These are phyloP conservation scores for Pneumocystis jirovecii DNA, from an alignment of 1,139 yeast species.

Conservation along the genomic window DNA sequence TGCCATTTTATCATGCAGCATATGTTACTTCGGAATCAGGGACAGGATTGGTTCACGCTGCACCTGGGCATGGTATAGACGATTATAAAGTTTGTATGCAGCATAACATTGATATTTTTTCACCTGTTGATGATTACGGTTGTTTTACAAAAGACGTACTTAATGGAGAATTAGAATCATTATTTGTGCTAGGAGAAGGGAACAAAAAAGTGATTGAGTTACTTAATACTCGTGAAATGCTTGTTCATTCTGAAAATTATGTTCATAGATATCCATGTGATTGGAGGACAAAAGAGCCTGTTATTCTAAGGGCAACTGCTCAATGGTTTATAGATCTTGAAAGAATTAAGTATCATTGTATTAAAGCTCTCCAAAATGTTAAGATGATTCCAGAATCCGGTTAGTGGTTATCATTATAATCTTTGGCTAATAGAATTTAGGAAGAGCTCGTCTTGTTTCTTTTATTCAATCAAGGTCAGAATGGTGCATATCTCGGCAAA, in stretches of 20 bases:
- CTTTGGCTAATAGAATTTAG: slow-evolving; percentile 21
- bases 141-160: slow-evolving; percentile 39
- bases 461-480: slow-evolving; percentile 70
- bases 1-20: slow-evolving; percentile 60
- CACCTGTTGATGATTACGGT: slow-evolving; percentile 72
- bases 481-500: slow-evolving; percentile 95
- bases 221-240: slow-evolving; percentile 25
- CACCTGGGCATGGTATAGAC: slow-evolving; percentile 96
- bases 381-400: slow-evolving; percentile 49
- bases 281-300: slow-evolving; percentile 92
- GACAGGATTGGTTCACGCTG: slow-evolving; percentile 91
- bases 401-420: background rate
- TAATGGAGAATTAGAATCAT: slow-evolving; percentile 36
- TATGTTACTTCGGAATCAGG: slow-evolving; percentile 77
- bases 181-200: slow-evolving; percentile 48
- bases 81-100: slow-evolving; percentile 62
- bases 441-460: slow-evolving; percentile 52
- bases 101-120: slow-evolving; percentile 42
- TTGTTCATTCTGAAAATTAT: slow-evolving; percentile 40
- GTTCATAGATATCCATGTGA: slow-evolving; percentile 87
- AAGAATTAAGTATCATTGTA: slow-evolving; percentile 49
- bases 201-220: slow-evolving; percentile 34
- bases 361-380: slow-evolving; percentile 45
- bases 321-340: slow-evolving; percentile 93
- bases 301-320: slow-evolving; percentile 87